Conservation (phyloP, 1,284 basidiomycete genomes). For the Pseudozyma thailandica region DNA sequence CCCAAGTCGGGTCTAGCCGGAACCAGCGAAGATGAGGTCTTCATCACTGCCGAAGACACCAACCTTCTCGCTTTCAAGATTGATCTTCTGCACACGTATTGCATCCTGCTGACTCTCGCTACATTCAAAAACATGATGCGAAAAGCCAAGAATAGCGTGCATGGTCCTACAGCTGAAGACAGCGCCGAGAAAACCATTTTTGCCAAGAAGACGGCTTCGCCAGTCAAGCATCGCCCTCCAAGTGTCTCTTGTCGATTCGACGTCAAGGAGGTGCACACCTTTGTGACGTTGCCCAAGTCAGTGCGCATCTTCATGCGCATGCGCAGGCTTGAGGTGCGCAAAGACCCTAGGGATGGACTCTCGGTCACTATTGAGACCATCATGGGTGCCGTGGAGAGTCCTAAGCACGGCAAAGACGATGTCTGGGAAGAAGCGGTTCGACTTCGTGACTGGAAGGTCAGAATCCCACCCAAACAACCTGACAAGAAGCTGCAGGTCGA, state of each 20-base stretch:
- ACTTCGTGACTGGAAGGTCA: conserved; percentile 75
- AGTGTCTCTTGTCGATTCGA: conserved; percentile 35
- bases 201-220: no score
- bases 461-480: conserved; percentile 19
- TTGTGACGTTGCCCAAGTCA: conserved; percentile 63
- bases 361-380: conserved; percentile 67
- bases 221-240: conserved; percentile 9
- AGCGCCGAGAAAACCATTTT: no score
- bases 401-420: conserved; percentile 23
- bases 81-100: conserved; percentile 80
- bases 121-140: conserved; percentile 72
- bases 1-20: conserved; percentile 41
- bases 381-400: conserved; percentile 70
- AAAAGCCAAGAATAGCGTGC: not conserved
- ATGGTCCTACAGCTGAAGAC: not conserved
- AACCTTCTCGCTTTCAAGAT: conserved; percentile 72
- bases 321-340: conserved; percentile 58
- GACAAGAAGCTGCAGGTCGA: conserved; percentile 44
- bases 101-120: conserved; percentile 76
- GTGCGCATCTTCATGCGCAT: conserved; percentile 60
- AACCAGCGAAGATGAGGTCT: conserved; percentile 69
- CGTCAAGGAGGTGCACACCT: conserved; percentile 61
- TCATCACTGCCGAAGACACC: conserved; percentile 70
- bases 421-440: conserved; percentile 84
- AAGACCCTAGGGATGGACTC: conserved; percentile 47